phyloP scores from a whole-genome alignment of 129 eudicot species.

The Chrysanthemum seticuspe region DNA sequence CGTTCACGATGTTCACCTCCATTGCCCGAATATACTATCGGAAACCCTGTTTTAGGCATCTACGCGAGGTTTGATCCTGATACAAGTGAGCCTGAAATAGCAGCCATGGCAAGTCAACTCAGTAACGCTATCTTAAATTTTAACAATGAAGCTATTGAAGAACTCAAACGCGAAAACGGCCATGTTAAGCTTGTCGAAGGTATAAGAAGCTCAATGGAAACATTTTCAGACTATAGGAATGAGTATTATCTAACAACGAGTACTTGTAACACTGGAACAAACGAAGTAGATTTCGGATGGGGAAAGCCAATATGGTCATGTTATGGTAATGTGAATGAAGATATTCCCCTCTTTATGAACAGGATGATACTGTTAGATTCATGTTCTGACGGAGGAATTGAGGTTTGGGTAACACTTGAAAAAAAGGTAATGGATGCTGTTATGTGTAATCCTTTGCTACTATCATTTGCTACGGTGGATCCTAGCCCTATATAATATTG shows the following conservation, averaged over 20 bases:
- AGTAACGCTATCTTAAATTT: constrained; percentile 2
- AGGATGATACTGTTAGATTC: constrained; percentile 21
- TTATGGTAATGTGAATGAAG: background rate
- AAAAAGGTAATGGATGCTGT: constrained; percentile 28
- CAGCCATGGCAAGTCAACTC: constrained; percentile 5
- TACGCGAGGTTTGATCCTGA: constrained; percentile 3
- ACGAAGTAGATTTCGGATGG: constrained; percentile 19
- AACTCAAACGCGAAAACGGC: constrained; percentile 3
- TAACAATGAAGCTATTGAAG: constrained; percentile 15
- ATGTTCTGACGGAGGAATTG: constrained; percentile 27
- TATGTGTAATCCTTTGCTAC: constrained; percentile 17
- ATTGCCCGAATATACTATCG: constrained; percentile 18
- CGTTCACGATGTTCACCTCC: constrained; percentile 25
- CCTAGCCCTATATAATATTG: constrained; percentile 21
- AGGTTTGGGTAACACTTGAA: constrained; percentile 30
- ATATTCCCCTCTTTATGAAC: constrained; percentile 5
- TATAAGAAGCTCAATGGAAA: background rate
- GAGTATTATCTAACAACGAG: constrained; percentile 8
- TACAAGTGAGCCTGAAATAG: background rate
- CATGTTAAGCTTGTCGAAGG: background rate
- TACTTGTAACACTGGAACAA: constrained; percentile 13
- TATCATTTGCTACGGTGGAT: constrained; percentile 24
- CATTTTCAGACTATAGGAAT: background rate
- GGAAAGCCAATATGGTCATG: constrained; percentile 28
- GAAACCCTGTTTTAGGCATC: constrained; percentile 9